phyloP scores from a whole-genome alignment of 1,284 basidiomycete genomes.

The Ceratobasidium sp. region DNA sequence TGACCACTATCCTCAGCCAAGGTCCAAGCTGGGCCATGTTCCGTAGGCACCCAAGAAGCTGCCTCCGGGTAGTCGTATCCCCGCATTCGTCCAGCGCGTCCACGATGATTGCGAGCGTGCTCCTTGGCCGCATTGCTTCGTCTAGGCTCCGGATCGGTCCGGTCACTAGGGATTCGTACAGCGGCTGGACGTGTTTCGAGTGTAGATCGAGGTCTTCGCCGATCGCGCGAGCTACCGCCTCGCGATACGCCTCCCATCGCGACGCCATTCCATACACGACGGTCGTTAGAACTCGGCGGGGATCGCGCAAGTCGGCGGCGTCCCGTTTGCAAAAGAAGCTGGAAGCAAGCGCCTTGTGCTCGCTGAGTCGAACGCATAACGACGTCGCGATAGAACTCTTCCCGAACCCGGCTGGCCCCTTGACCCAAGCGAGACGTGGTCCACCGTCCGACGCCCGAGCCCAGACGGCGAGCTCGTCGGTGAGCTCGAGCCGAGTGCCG shows the following conservation, averaged over 20 bases:
- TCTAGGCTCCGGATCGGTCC: slow-evolving; percentile 1
- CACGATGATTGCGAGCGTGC: slow-evolving; percentile 9
- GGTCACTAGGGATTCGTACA: neutral
- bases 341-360: neutral
- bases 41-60: neutral
- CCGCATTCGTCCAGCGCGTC: slow-evolving; percentile 44
- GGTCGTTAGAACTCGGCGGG: neutral
- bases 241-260: neutral
- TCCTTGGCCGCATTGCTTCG: neutral
- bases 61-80: neutral
- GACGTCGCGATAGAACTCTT: slow-evolving; percentile 21
- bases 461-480: neutral
- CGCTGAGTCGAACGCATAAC: neutral
- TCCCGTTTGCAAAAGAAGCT: slow-evolving; percentile 30
- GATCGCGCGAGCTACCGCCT: neutral
- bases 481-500: neutral
- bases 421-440: neutral
- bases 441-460: too few relatives aligned
- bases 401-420: slow-evolving; percentile 11
- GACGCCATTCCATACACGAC: neutral
- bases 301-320: neutral
- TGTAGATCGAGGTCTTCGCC: neutral
- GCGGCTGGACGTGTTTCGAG: neutral
- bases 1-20: slow-evolving; percentile 21
- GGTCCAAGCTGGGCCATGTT: neutral